Evolutionary conservation across 1,284 basidiomycete genomes (phyloP).

Genomic region (Peniophora sp.): DNA sequence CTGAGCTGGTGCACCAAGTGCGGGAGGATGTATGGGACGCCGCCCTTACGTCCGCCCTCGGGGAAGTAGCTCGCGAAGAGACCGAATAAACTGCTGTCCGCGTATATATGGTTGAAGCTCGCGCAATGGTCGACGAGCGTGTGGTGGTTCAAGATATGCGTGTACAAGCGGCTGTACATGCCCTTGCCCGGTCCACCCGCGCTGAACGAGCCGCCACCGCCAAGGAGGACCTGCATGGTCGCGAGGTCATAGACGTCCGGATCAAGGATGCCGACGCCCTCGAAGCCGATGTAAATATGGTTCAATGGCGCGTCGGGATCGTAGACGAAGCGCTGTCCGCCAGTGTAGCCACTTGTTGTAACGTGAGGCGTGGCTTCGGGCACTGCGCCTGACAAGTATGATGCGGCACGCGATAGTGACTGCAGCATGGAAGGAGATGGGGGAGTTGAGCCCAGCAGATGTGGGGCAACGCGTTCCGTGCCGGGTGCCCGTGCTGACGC

Average conservation of each 20-base stretch:
- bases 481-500: constrained; percentile 18
- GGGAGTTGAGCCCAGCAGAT: constrained; percentile 39
- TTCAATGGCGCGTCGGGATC: constrained; percentile 75
- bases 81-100: constrained; percentile 91
- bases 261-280: constrained; percentile 89
- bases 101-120: constrained; percentile 98
- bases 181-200: constrained; percentile 97
- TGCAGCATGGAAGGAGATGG: constrained; percentile 52
- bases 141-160: constrained; percentile 94
- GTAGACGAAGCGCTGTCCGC: constrained; percentile 73
- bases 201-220: constrained; percentile 93
- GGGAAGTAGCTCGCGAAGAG: constrained; percentile 89
- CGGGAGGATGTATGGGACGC: constrained; percentile 69
- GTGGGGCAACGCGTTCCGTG: constrained; percentile 25
- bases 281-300: constrained; percentile 90
- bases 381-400: constrained; percentile 46
- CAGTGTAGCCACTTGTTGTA: constrained; percentile 55
- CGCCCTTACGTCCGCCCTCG: constrained; percentile 44
- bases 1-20: constrained; percentile 84
- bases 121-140: constrained; percentile 93
- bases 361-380: constrained; percentile 27
- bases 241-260: constrained; percentile 93
- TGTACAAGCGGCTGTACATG: constrained; percentile 97
- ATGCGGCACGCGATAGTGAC: constrained; percentile 62
- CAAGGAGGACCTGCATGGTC: constrained; percentile 91